phyloP scores from a whole-genome alignment of 2,329 filamentous ascomycete genomes.

The Didymella exigua region DNA sequence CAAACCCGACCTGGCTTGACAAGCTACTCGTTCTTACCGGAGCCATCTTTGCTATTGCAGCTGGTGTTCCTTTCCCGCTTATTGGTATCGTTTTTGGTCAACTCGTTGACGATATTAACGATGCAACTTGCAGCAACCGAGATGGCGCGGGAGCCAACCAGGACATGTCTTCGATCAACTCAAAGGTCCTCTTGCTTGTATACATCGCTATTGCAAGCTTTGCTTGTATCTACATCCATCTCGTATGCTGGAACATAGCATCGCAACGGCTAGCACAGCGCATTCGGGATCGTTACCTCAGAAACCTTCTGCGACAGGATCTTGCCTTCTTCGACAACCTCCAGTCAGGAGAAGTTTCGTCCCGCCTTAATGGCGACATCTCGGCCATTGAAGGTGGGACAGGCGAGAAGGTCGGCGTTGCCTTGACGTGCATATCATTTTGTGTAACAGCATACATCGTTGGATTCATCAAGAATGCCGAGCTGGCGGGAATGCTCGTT shows the following conservation, averaged over 20 bases:
- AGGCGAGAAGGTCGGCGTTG: conserved; percentile 72
- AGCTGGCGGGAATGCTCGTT: conserved; percentile 67
- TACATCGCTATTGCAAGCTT: conserved; percentile 70
- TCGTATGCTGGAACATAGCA: conserved; percentile 67
- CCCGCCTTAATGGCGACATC: conserved; percentile 69
- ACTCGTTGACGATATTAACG: conserved; percentile 66
- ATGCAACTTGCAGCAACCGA: conserved; percentile 57
- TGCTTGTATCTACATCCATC: conserved; percentile 67
- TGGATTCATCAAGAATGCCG: conserved; percentile 68
- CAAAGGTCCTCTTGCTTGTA: conserved; percentile 65
- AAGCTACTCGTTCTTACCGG: conserved; percentile 47
- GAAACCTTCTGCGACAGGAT: conserved; percentile 64
- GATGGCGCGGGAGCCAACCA: conserved; percentile 23
- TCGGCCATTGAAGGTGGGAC: conserved; percentile 70
- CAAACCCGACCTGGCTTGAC: conserved; percentile 47
- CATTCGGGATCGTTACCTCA: conserved; percentile 65
- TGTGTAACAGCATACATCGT: conserved; percentile 71
- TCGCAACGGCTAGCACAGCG: conserved; percentile 68
- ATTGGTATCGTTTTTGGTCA: conserved; percentile 69
- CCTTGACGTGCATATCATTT: conserved; percentile 66
- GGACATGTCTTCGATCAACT: conserved; percentile 56
- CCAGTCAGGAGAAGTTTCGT: conserved; percentile 66
- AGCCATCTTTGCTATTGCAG: conserved; percentile 57
- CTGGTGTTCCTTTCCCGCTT: conserved; percentile 68
- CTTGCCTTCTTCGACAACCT: conserved; percentile 68